phyloP scores from a whole-genome alignment of 2,329 filamentous ascomycete genomes.

The Sporothrix luriei region DNA sequence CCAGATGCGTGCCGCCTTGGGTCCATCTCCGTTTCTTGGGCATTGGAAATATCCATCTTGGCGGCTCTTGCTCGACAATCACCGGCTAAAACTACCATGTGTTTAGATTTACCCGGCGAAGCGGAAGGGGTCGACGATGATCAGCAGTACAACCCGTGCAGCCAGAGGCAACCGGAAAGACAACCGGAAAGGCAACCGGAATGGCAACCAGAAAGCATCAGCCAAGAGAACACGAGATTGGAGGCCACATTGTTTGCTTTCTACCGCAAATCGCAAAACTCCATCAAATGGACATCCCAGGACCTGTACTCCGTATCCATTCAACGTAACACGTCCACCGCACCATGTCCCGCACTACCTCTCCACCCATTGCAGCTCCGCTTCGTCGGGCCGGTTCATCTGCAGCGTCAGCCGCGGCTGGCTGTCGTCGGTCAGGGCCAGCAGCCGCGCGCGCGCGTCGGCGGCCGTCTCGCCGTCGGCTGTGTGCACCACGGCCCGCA shows the following conservation, averaged over 20 bases:
- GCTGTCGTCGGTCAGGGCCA: constrained; percentile 39
- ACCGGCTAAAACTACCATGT: background rate
- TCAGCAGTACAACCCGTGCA: too few species aligned
- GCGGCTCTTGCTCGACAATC: background rate
- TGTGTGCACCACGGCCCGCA: constrained; percentile 36
- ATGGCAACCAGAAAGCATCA: too few species aligned
- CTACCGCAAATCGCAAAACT: too few species aligned
- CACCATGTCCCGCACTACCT: background rate
- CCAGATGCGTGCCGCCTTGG: background rate
- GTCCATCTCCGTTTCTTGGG: background rate
- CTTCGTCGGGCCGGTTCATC: constrained; percentile 39
- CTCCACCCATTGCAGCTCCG: constrained; percentile 33
- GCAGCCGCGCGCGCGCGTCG: constrained; percentile 36
- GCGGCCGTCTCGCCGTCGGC: constrained; percentile 37
- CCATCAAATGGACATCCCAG: background rate
- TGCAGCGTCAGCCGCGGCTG: constrained; percentile 40
- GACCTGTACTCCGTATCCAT: too few species aligned
- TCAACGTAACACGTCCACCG: too few species aligned
- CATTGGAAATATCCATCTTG: background rate
- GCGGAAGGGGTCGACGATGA: too few species aligned
- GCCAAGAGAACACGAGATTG: too few species aligned
- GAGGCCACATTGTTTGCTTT: too few species aligned
- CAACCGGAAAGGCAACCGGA: too few species aligned
- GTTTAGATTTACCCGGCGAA: background rate
- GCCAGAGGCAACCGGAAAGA: too few species aligned